Percentiles rank a stretch among this genome's conserved stretches.
phyloP scores from a whole-genome alignment of 2,329 filamentous ascomycete species.

The Fusarium gaditjirri region DNA sequence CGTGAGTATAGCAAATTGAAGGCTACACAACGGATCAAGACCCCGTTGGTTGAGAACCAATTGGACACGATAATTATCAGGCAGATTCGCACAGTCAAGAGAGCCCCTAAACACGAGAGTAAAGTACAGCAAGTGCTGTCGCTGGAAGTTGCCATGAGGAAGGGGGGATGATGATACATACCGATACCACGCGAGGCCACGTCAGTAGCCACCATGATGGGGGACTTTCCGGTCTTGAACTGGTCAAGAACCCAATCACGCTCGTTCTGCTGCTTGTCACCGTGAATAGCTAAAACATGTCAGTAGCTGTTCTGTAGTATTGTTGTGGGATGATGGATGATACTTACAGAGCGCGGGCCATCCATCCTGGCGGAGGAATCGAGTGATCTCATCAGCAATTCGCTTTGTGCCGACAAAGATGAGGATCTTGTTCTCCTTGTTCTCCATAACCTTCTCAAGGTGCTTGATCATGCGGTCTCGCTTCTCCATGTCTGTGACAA shows the following conservation, averaged over 20 bases:
- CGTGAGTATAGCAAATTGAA: constrained; percentile 71
- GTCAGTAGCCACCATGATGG: constrained; percentile 99
- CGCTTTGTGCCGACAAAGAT: constrained; percentile 96
- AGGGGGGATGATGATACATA: constrained; percentile 78
- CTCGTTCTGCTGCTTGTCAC: constrained; percentile 99
- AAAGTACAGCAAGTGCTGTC: constrained; percentile 76
- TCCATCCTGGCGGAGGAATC: constrained; percentile 95
- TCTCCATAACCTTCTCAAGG: constrained; percentile 96
- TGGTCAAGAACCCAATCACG: constrained; percentile 99
- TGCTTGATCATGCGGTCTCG: constrained; percentile 97
- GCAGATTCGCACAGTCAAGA: constrained; percentile 91
- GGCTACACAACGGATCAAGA: constrained; percentile 74
- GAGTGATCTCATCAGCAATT: constrained; percentile 96
- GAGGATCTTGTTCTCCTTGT: constrained; percentile 93
- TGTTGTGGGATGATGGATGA: constrained; percentile 46
- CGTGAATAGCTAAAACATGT: constrained; percentile 81
- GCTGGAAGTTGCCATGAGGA: constrained; percentile 66
- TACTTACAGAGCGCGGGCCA: constrained; percentile 94
- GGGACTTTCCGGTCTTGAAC: constrained; percentile 99
- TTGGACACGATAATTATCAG: constrained; percentile 83
- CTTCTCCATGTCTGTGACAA: constrained; percentile 96
- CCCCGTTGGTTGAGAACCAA: constrained; percentile 84
- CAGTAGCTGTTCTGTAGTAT: constrained; percentile 46
- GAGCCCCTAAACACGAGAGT: constrained; percentile 91
- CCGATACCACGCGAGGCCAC: constrained; percentile 99